A percentile compares a stretch with the other conserved stretches of the same genome.
Conservation (phyloP, 768 basidiomycete genomes). For the Boletus subparvulus region DNA sequence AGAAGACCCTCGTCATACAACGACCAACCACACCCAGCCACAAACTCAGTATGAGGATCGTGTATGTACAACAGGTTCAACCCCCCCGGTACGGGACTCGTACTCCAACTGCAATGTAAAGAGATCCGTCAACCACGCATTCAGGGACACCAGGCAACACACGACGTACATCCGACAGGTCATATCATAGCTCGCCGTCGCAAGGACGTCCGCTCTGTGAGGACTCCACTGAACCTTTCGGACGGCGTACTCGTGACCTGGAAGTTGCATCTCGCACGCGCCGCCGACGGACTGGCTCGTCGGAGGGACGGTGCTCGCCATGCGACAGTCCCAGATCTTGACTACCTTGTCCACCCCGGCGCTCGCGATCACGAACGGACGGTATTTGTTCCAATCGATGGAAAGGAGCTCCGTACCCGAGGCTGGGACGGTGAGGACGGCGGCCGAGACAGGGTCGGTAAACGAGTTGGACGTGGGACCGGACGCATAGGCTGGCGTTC, state of each 20-base stretch:
- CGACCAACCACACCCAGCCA: slow-evolving; percentile 91
- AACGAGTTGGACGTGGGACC: slow-evolving; percentile 55
- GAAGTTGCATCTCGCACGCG: slow-evolving; percentile 63
- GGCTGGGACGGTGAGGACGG: slow-evolving; percentile 75
- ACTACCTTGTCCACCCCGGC: slow-evolving; percentile 75
- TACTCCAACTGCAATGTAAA: slow-evolving; percentile 62
- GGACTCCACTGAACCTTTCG: slow-evolving; percentile 89
- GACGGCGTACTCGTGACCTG: slow-evolving; percentile 89
- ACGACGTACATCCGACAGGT: slow-evolving; percentile 80
- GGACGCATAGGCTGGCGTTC: slow-evolving; percentile 57
- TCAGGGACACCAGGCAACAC: not conserved
- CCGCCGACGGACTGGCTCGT: slow-evolving; percentile 62
- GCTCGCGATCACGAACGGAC: slow-evolving; percentile 72
- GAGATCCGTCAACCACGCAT: not conserved
- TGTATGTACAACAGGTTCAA: slow-evolving; percentile 67
- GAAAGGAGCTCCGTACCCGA: slow-evolving; percentile 76
- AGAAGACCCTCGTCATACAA: slow-evolving; percentile 84
- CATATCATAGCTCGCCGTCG: slow-evolving; percentile 89
- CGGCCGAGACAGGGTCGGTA: slow-evolving; percentile 64
- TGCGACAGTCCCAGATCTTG: slow-evolving; percentile 86
- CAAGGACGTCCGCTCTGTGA: slow-evolving; percentile 67
- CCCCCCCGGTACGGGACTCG: slow-evolving; percentile 48
- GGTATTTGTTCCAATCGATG: slow-evolving; percentile 93
- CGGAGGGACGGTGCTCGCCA: slow-evolving; percentile 59
- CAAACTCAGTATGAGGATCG: slow-evolving; percentile 92